Evolutionary conservation across 2,329 filamentous ascomycete species (phyloP).

Genomic region (Pseudocercospora cruenta): DNA sequence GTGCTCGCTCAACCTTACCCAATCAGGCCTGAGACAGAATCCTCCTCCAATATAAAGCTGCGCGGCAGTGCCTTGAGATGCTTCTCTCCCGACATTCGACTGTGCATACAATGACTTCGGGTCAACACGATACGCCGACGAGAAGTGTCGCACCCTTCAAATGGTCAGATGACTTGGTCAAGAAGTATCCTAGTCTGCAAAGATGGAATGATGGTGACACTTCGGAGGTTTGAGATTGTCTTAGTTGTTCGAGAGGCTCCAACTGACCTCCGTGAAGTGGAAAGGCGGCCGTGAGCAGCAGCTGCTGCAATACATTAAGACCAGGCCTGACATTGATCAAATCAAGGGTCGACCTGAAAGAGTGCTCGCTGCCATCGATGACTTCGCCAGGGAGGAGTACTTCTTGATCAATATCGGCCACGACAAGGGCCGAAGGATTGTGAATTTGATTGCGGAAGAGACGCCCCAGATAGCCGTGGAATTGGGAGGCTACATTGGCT

Average conservation of each 20-base stretch:
- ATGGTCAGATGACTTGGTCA: not conserved
- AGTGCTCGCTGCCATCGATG: slow-evolving; percentile 37
- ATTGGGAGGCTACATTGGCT: slow-evolving; percentile 44
- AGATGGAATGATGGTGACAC: slow-evolving; percentile 10
- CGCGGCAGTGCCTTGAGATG: not conserved
- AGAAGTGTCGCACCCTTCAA: not conserved
- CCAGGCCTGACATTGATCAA: not conserved
- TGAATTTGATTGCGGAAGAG: slow-evolving; percentile 24
- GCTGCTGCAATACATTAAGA: slow-evolving; percentile 14
- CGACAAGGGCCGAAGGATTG: slow-evolving; percentile 35
- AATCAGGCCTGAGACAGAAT: not conserved
- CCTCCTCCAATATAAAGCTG: not conserved
- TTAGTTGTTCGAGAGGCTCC: not conserved
- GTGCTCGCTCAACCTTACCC: not conserved
- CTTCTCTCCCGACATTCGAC: not conserved
- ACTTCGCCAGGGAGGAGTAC: slow-evolving; percentile 33
- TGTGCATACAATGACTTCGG: not conserved
- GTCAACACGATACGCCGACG: not conserved
- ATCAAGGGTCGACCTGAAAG: slow-evolving; percentile 34
- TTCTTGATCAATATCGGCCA: slow-evolving; percentile 40
- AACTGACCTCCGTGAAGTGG: slow-evolving; percentile 1
- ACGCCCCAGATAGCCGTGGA: slow-evolving; percentile 40
- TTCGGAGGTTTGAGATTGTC: not conserved
- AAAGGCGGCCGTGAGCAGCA: slow-evolving; percentile 22
- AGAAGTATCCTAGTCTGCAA: slow-evolving; percentile 5